A percentile compares a stretch with the other conserved stretches of the same genome.
Evolutionary conservation across 2,329 filamentous ascomycete species (phyloP).

Genomic region (Huntiella bhutanensis): DNA sequence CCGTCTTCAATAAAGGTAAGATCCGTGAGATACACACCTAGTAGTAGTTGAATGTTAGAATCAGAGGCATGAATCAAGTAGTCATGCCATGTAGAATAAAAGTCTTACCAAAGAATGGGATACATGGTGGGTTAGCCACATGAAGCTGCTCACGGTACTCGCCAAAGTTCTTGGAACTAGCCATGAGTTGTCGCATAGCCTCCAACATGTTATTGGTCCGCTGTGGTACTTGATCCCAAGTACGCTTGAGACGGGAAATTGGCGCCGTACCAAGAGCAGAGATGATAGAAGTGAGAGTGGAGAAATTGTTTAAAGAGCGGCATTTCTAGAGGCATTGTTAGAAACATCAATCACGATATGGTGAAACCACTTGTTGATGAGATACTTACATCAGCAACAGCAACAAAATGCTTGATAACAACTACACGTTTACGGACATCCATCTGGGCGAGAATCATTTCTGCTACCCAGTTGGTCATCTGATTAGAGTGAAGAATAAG

Average conservation of each 20-base stretch:
- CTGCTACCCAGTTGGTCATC: conserved; percentile 97
- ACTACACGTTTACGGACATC: conserved; percentile 93
- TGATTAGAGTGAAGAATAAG: conserved; percentile 96
- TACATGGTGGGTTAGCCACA: conserved; percentile 85
- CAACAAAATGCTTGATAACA: conserved; percentile 96
- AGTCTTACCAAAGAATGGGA: conserved; percentile 76
- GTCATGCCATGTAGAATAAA: not conserved
- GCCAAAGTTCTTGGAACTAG: conserved; percentile 92
- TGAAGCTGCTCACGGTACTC: conserved; percentile 90
- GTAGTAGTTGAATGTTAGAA: not conserved
- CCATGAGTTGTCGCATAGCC: conserved; percentile 86
- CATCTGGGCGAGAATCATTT: conserved; percentile 90
- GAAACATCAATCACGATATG: not conserved
- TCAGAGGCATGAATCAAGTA: not conserved
- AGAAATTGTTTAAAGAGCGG: conserved; percentile 84
- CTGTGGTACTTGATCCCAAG: conserved; percentile 83
- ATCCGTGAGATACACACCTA: conserved; percentile 90
- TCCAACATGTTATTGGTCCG: conserved; percentile 67
- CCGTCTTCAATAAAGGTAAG: conserved; percentile 97
- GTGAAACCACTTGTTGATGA: not conserved
- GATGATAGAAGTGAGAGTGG: conserved; percentile 91
- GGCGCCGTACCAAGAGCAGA: conserved; percentile 87
- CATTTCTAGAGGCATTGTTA: conserved; percentile 50
- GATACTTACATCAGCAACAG: conserved; percentile 71
- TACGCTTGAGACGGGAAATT: conserved; percentile 80